Evolutionary conservation across 169 alveolate species (phyloP).

Genomic region (Plasmodium inui): DNA sequence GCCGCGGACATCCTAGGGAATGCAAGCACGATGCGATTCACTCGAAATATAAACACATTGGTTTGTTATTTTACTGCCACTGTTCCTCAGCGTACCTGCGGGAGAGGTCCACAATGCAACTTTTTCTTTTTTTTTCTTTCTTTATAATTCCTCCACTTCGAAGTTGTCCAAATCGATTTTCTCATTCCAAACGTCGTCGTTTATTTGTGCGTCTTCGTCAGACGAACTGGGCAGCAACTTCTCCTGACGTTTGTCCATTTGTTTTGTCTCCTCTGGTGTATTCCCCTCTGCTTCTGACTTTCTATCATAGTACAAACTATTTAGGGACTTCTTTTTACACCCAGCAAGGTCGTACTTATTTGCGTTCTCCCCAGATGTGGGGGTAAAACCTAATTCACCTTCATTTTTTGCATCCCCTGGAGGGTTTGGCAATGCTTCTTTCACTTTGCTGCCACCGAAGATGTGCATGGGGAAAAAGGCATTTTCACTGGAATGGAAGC

Average conservation of each 20-base stretch:
- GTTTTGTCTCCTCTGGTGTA: neutral
- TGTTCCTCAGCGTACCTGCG: neutral
- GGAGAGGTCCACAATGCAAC: neutral
- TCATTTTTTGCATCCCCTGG: neutral
- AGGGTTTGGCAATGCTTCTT: neutral
- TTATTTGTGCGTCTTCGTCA: conserved; percentile 53
- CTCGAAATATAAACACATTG: neutral
- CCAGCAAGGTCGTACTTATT: conserved; percentile 3
- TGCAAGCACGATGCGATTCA: neutral
- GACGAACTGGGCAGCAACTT: conserved; percentile 27
- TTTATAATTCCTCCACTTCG: conserved; percentile 11
- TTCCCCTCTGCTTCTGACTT: neutral
- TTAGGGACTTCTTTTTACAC: neutral
- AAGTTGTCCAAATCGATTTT: conserved; percentile 56
- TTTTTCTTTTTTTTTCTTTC: neutral
- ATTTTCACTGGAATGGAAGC: neutral
- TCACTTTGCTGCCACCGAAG: neutral
- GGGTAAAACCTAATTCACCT: neutral
- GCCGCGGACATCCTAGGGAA: neutral
- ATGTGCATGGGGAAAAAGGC: neutral
- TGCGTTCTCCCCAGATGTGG: neutral
- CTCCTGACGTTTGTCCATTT: neutral
- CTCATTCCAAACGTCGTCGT: conserved; percentile 66
- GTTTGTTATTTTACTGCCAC: neutral
- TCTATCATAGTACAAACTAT: neutral